A percentile compares a stretch with the other conserved stretches of the same genome.
Evolutionary conservation across 2,329 filamentous ascomycete species (phyloP).

Genomic region (Talaromyces sp.): DNA sequence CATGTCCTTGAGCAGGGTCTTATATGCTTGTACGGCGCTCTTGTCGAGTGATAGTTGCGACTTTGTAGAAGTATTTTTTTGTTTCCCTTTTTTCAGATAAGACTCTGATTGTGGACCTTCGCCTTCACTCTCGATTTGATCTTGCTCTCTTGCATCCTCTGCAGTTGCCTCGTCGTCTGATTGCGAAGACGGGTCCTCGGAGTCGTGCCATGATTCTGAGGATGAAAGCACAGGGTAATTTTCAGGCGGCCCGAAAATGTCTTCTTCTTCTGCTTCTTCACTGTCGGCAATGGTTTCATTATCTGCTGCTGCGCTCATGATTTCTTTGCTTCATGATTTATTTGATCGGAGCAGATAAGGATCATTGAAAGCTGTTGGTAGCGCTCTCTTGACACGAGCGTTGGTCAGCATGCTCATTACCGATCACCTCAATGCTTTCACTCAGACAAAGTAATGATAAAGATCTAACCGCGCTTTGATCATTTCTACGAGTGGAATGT

Average conservation of each 20-base stretch:
- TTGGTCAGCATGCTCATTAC: background rate
- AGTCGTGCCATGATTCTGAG: constrained; percentile 11
- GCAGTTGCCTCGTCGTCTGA: background rate
- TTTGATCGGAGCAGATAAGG: background rate
- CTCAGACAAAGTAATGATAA: too few relatives aligned
- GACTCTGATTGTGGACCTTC: background rate
- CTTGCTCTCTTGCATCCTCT: background rate
- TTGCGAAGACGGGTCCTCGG: background rate
- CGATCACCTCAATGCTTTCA: background rate
- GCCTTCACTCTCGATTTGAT: background rate
- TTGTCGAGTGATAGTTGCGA: background rate
- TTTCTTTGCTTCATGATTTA: constrained; percentile 4
- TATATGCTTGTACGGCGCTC: constrained; percentile 46
- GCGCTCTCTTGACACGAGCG: background rate
- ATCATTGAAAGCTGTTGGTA: background rate
- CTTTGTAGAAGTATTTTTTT: background rate
- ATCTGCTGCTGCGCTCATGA: constrained; percentile 39
- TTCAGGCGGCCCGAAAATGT: constrained; percentile 4
- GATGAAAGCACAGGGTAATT: background rate
- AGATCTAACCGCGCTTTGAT: too few relatives aligned
- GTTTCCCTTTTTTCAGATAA: background rate
- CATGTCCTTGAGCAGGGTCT: constrained; percentile 53
- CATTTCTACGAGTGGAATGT: background rate
- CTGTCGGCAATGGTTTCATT: constrained; percentile 9
- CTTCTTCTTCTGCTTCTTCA: background rate